Conservation (phyloP, 2,329 filamentous ascomycete genomes). For the Triangularia verruculosa region DNA sequence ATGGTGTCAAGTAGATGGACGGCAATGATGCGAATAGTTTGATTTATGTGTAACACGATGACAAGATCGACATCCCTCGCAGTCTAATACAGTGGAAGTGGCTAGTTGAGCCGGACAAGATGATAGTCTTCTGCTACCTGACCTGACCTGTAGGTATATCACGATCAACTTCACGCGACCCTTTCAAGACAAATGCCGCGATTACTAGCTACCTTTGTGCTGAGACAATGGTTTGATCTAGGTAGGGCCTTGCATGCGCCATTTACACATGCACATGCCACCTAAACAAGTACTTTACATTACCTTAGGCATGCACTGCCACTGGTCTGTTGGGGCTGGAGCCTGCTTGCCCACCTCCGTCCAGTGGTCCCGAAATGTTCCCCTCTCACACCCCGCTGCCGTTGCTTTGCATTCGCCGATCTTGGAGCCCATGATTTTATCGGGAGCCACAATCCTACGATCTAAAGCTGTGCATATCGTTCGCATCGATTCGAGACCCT, state of each 20-base stretch:
- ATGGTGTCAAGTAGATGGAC: neutral
- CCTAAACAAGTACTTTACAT: neutral
- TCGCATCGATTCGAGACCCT: neutral
- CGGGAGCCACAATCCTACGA: too few species aligned
- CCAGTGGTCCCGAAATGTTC: neutral
- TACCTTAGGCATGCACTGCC: neutral
- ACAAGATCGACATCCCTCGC: too few species aligned
- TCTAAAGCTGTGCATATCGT: too few species aligned
- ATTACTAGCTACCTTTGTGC: neutral
- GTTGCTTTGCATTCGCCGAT: neutral
- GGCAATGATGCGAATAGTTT: neutral
- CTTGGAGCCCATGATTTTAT: neutral
- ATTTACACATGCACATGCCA: neutral
- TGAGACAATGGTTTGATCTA: too few species aligned
- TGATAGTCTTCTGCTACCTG: too few species aligned
- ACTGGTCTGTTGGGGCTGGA: neutral
- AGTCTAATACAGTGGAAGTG: too few species aligned
- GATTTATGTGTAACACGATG: neutral
- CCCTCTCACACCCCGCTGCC: neutral
- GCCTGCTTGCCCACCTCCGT: neutral
- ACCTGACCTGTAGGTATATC: too few species aligned
- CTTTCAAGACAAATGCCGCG: too few species aligned
- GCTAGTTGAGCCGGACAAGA: too few species aligned
- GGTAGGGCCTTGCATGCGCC: neutral
- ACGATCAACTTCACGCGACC: too few species aligned